Evolutionary conservation across 768 basidiomycete species (phyloP), one percentile per base, ranked within the genome.

Genomic region (Trametes cubensis): DNA sequence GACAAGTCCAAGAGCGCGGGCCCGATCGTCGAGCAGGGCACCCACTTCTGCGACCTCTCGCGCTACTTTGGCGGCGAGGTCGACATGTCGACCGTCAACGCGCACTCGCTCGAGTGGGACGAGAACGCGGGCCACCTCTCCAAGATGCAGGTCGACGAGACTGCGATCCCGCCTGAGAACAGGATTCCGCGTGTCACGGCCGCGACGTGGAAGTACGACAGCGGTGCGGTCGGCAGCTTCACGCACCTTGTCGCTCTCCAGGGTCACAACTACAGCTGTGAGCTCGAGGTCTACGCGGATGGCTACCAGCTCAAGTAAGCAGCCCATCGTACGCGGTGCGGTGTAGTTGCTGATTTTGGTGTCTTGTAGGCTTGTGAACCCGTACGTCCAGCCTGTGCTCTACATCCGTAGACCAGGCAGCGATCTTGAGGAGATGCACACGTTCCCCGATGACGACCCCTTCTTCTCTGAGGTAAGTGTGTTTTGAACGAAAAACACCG

Each of bases 11-110:
- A 85, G 79, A 89, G 90, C 71, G 88, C 84, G 56, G 92, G 92
- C 20, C 92, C 93, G 5, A 81, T 95, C 67, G 78, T 95, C 65
- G 94, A 94, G 74, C 91, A 94, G 78, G 95, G 93, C 49, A 98
- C 96, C 15, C 96, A 98, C 79, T 96, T 98, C 78, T 95, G 93
- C 69, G 95, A 98, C 77, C 83, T 97, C 46, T 97, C 94, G 42
- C 89, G 96, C 67, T 96, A 96, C 80, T 98, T 98, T 71, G 96
- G 95, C 54, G 96, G 96, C 17, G 92, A 96, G 66, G 93, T 97
- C 60, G 92, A 97, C 71, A 86, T 95, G 63, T 77, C 85, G 54
- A 84, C 83, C 38, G 90, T 94, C 42, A 78, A 73, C 41, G 96
- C 95, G 17, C 92, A 94, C 71, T 93, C 95, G 10, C 82, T 98